Evolutionary conservation across 441 rosid genomes (phyloP).

Genomic region (Capsella rubella): DNA sequence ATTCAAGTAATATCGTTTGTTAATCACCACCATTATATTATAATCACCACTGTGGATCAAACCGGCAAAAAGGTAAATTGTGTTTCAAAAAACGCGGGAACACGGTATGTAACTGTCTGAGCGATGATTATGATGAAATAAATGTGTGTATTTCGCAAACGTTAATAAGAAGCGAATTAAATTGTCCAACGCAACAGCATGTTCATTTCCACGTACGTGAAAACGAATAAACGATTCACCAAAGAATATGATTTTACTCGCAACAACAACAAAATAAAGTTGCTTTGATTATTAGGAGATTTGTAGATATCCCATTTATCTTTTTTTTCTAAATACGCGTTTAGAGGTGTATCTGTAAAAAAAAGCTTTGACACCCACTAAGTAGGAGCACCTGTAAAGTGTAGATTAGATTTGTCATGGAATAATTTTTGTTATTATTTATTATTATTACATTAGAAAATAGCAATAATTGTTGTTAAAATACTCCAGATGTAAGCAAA

Average conservation of each 20-base stretch:
- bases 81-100: conserved; percentile 5
- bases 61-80: neutral
- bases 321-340: conserved; percentile 18
- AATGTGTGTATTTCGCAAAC: conserved; percentile 5
- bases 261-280: neutral
- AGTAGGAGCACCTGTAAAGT: conserved; percentile 42
- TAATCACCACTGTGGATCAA: too few relatives aligned
- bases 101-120: neutral
- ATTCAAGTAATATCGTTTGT: too few relatives aligned
- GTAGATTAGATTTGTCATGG: conserved; percentile 25
- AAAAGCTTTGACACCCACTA: neutral
- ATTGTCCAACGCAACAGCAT: neutral
- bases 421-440: neutral
- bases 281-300: neutral
- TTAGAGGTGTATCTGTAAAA: conserved; percentile 19
- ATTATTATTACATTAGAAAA: neutral
- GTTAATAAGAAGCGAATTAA: conserved; percentile 14
- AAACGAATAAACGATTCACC: neutral
- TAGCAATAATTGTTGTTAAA: neutral
- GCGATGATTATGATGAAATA: neutral
- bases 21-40: too few relatives aligned
- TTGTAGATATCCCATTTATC: too few relatives aligned
- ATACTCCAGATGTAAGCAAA: too few relatives aligned
- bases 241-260: neutral
- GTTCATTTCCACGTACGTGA: neutral